Base-by-base conservation (phyloP, 2,329 filamentous ascomycete species). In the Tolypocladium amazonense region DNA sequence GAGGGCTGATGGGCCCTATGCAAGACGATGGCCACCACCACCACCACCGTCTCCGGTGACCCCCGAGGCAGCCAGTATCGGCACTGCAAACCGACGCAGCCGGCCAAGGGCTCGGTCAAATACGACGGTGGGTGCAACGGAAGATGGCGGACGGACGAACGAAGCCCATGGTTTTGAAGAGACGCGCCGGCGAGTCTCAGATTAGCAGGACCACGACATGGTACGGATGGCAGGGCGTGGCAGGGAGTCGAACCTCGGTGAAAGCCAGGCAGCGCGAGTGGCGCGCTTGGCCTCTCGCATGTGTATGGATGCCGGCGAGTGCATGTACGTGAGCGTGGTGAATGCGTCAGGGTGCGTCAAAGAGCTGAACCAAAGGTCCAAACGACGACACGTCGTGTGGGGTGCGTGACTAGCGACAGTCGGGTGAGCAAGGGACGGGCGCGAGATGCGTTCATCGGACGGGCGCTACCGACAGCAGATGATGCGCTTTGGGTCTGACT, bases 211-310 rank as follows among this genome's bases (percentile, higher is more conserved):
- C 47, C 25, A 20, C 33, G 53, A 33, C 52, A 23, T 33, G 50
- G 50, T 11, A 43, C 25, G 47, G 47, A 5, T 39, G 38, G 38
- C 30, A 43, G 2, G 50, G 50, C 27, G 35, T 12, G 52, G 30
- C 27, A 35, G 30, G 50, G 50, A 35, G 30, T 43, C 55, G 38
- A 41, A 23, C 38, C 56, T 58, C 59, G 59, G 59, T 60, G 59
- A 60, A 50, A 23, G 58, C 30, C n/a, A 47, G 56, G 55, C 30
- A 37, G 50, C 20, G 18, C 20, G 30, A 33, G 18, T 54, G 30
- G 50, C 50, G 30, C 30, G 50, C 5, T 11, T 35, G 50, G 27
- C 15, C 18, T 12, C 50, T n/a, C 50, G 50, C 50, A 53, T 47
- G 37, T 55, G 39, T 30, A 20, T 47, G 56, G 59, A 18, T 20